These are phyloP conservation scores for Neurospora terricola DNA, from an alignment of 495 filamentous ascomycete species.

Conservation along the genomic window DNA sequence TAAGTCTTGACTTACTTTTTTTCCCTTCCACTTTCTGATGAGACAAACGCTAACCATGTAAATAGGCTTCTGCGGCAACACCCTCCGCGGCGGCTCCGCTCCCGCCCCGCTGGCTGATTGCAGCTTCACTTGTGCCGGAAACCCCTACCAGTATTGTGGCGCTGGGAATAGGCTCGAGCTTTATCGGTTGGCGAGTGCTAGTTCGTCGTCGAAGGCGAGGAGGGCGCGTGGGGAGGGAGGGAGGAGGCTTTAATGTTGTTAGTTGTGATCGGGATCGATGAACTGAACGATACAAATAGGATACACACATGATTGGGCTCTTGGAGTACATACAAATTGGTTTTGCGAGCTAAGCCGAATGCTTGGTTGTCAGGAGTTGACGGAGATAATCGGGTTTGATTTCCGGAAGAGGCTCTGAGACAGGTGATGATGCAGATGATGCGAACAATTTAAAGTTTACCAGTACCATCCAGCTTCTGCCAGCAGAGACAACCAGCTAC, in stretches of 20 bases:
- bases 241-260: not conserved
- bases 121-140: conserved; percentile 32
- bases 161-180: conserved; percentile 32
- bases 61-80: conserved; percentile 29
- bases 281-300: not conserved
- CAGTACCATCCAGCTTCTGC: not conserved
- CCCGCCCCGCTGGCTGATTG: conserved; percentile 24
- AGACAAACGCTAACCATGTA: no score
- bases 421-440: not conserved
- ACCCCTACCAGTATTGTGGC: conserved; percentile 32
- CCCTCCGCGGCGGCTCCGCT: conserved; percentile 21
- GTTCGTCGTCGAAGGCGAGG: not conserved
- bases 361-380: not conserved
- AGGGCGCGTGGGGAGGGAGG: not conserved
- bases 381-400: not conserved
- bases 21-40: no score
- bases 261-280: not conserved
- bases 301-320: not conserved
- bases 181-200: conserved; percentile 15
- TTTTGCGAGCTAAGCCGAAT: not conserved
- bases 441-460: not conserved
- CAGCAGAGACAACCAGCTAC: not conserved
- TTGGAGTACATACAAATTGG: not conserved
- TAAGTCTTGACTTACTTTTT: not conserved
- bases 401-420: not conserved